phyloP scores from a whole-genome alignment of 2,329 filamentous ascomycete genomes.

The Ramularia endophylla region DNA sequence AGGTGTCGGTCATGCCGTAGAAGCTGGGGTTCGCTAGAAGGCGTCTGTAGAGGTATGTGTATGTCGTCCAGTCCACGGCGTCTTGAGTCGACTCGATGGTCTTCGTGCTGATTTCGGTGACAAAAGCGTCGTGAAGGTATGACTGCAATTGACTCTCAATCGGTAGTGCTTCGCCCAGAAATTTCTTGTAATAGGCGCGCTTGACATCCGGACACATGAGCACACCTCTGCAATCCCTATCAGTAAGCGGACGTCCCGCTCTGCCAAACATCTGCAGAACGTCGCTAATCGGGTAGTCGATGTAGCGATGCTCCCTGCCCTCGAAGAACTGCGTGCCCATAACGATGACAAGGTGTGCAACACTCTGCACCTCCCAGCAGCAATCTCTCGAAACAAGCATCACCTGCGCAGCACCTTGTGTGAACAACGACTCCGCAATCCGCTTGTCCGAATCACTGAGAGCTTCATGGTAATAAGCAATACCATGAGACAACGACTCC shows the following conservation, averaged over 20 bases:
- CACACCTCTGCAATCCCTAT: conserved; percentile 82
- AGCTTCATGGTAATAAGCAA: conserved; percentile 96
- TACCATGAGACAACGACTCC: conserved; percentile 84
- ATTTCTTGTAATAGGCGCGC: conserved; percentile 98
- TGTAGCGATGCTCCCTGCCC: conserved; percentile 90
- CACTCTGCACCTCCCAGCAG: conserved; percentile 89
- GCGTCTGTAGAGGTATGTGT: conserved; percentile 96
- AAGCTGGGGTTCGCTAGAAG: conserved; percentile 94
- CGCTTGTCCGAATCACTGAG: conserved; percentile 82
- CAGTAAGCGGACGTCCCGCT: conserved; percentile 69
- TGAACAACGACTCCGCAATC: conserved; percentile 89
- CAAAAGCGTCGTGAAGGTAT: conserved; percentile 91
- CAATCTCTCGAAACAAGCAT: conserved; percentile 78
- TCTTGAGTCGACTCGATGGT: conserved; percentile 94
- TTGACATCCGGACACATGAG: conserved; percentile 93
- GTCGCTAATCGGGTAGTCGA: conserved; percentile 92
- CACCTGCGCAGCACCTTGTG: conserved; percentile 82
- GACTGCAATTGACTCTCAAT: conserved; percentile 91
- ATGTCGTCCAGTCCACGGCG: conserved; percentile 97
- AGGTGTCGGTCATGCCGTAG: conserved; percentile 83
- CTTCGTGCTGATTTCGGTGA: conserved; percentile 93
- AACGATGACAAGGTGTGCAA: conserved; percentile 83
- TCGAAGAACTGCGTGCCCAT: conserved; percentile 99
- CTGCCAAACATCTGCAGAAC: conserved; percentile 98
- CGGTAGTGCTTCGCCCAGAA: conserved; percentile 89